Evolutionary conservation across 192 early-diverging fungal species (phyloP).

Genomic region (Obelidium mucronatum): DNA sequence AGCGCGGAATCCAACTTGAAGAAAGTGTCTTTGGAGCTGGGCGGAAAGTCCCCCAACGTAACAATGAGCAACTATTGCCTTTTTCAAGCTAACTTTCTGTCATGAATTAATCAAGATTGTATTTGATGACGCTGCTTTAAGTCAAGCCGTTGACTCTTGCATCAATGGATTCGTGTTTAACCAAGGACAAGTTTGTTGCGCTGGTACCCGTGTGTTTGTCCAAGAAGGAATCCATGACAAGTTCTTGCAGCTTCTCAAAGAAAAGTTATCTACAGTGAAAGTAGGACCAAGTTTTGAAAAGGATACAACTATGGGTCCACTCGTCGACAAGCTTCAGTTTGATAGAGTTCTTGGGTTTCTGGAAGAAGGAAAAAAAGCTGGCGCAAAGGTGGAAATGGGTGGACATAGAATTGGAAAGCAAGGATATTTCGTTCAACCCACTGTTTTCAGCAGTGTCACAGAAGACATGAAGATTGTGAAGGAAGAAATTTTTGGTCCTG

Average conservation of each 20-base stretch:
- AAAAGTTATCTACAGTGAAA: conserved; percentile 56
- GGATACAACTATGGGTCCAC: conserved; percentile 74
- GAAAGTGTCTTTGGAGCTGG: conserved; percentile 58
- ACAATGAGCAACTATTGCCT: no score
- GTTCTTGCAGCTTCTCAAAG: conserved; percentile 49
- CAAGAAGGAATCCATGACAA: conserved; percentile 36
- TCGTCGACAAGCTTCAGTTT: conserved; percentile 72
- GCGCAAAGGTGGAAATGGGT: conserved; percentile 72
- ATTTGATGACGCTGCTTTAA: conserved; percentile 50
- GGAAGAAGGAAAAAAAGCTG: conserved; percentile 70
- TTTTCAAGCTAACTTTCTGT: not conserved
- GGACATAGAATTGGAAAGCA: conserved; percentile 46
- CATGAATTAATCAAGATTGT: conserved; percentile 35
- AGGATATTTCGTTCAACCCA: conserved; percentile 63
- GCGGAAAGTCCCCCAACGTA: conserved; percentile 59
- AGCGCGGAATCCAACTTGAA: conserved; percentile 52
- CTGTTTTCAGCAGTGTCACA: conserved; percentile 72
- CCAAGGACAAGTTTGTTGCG: conserved; percentile 52
- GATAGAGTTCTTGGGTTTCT: conserved; percentile 71
- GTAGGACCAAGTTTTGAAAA: conserved; percentile 79
- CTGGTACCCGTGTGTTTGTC: conserved; percentile 43
- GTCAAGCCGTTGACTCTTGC: conserved; percentile 50
- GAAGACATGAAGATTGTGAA: conserved; percentile 72
- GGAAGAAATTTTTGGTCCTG: conserved; percentile 95
- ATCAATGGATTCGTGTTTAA: conserved; percentile 41